These are phyloP conservation scores for Dendrostoma leiphaemia DNA, from an alignment of 2,329 filamentous ascomycete species.

Conservation along the genomic window DNA sequence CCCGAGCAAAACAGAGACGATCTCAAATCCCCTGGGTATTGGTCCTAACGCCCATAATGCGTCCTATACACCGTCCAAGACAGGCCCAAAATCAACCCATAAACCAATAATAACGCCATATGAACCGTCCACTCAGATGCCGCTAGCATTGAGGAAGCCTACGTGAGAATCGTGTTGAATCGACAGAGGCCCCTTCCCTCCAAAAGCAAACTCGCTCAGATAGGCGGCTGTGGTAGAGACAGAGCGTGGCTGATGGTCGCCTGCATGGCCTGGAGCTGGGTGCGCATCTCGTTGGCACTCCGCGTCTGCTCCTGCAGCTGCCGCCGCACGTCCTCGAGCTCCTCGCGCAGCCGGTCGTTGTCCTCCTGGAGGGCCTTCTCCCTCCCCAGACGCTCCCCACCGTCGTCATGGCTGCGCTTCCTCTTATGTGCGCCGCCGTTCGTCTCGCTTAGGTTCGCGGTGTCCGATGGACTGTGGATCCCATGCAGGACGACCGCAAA, in stretches of 20 bases:
- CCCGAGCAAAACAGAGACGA: no score
- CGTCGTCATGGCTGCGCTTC: constrained; percentile 37
- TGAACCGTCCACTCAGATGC: neutral
- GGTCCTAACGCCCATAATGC: no score
- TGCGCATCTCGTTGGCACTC: constrained; percentile 46
- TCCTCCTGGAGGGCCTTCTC: constrained; percentile 56
- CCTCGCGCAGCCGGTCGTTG: constrained; percentile 63
- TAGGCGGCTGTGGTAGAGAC: constrained; percentile 4
- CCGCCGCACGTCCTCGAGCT: constrained; percentile 58
- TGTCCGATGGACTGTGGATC: constrained; percentile 2
- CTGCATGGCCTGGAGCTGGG: constrained; percentile 46
- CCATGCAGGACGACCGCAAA: constrained; percentile 14
- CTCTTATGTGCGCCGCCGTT: constrained; percentile 44
- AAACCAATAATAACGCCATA: no score
- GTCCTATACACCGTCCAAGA: no score
- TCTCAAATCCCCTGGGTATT: no score
- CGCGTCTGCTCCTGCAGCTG: constrained; percentile 49
- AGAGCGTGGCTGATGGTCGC: constrained; percentile 31
- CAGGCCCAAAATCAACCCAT: no score
- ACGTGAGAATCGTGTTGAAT: neutral
- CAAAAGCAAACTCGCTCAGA: neutral
- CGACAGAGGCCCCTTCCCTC: neutral
- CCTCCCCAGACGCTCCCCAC: neutral
- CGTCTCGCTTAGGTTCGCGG: constrained; percentile 5
- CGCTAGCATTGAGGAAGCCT: neutral